These are phyloP conservation scores for Saccharomyces hybrid DNA, from an alignment of 1,139 yeast species.

Conservation along the genomic window DNA sequence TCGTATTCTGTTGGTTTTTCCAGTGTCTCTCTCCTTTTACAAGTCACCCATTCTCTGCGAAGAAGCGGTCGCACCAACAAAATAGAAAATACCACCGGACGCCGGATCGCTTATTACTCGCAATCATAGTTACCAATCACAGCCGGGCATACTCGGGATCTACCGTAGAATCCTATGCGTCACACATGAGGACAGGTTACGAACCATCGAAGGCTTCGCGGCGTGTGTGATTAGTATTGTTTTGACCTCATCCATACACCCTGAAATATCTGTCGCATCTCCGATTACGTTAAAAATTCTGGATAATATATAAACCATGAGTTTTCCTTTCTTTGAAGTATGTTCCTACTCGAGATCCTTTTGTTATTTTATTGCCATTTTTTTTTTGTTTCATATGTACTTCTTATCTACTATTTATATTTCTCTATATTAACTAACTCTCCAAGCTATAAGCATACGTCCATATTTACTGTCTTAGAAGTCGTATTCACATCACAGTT, in stretches of 20 bases:
- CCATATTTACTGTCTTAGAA: neutral
- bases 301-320: neutral
- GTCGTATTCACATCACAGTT: neutral
- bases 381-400: neutral
- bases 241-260: neutral
- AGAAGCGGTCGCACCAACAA: constrained; percentile 1
- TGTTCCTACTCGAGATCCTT: neutral
- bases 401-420: neutral
- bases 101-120: neutral
- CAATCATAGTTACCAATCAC: neutral
- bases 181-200: neutral
- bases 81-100: neutral
- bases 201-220: neutral
- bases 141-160: neutral
- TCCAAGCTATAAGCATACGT: neutral
- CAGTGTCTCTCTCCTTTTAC: neutral
- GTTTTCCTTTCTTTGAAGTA: neutral
- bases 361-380: too few species aligned
- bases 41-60: neutral
- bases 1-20: neutral
- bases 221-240: neutral
- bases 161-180: neutral
- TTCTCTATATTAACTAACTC: neutral
- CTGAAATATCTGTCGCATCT: neutral
- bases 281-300: neutral